A percentile compares a stretch with the other conserved stretches of the same genome.
Evolutionary conservation across 2,329 filamentous ascomycete species (phyloP).

Genomic region (Monilinia fructicola): DNA sequence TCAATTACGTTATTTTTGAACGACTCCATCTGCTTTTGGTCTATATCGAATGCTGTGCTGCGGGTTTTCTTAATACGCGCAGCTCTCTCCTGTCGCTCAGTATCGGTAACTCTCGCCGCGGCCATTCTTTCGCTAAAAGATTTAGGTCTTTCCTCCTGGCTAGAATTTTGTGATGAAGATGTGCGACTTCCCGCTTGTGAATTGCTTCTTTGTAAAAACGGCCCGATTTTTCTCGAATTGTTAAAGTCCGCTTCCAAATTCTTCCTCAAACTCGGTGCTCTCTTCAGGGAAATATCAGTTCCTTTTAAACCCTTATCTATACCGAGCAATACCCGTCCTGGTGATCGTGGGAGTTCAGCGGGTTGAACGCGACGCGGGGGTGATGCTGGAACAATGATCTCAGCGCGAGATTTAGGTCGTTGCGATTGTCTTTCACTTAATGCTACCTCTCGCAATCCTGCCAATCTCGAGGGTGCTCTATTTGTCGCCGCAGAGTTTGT

Average conservation of each 20-base stretch:
- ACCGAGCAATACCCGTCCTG: constrained; percentile 75
- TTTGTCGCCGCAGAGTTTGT: constrained; percentile 34
- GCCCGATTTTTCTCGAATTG: constrained; percentile 39
- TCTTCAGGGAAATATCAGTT: constrained; percentile 79
- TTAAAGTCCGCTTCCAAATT: constrained; percentile 37
- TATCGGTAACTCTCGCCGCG: constrained; percentile 61
- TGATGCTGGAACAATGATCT: constrained; percentile 72
- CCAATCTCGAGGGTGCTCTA: constrained; percentile 35
- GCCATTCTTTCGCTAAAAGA: constrained; percentile 85
- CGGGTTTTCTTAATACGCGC: constrained; percentile 54
- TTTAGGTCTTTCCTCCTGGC: constrained; percentile 46
- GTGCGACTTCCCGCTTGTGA: constrained; percentile 35
- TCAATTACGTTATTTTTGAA: constrained; percentile 59
- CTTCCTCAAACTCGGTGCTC: constrained; percentile 56
- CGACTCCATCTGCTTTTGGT: constrained; percentile 56
- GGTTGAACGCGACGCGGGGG: constrained; percentile 63
- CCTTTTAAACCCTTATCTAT: constrained; percentile 86
- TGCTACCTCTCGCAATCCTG: constrained; percentile 26
- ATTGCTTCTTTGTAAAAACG: constrained; percentile 48
- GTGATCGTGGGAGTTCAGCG: constrained; percentile 63
- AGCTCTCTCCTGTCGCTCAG: constrained; percentile 50
- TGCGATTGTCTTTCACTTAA: constrained; percentile 27
- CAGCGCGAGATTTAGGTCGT: constrained; percentile 40
- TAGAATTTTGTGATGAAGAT: constrained; percentile 29
- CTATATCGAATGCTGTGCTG: constrained; percentile 57